Percentiles rank a stretch among this genome's conserved stretches.
These are phyloP conservation scores for Colletotrichum sp. DNA, from an alignment of 2,329 filamentous ascomycete species.

Conservation along the genomic window DNA sequence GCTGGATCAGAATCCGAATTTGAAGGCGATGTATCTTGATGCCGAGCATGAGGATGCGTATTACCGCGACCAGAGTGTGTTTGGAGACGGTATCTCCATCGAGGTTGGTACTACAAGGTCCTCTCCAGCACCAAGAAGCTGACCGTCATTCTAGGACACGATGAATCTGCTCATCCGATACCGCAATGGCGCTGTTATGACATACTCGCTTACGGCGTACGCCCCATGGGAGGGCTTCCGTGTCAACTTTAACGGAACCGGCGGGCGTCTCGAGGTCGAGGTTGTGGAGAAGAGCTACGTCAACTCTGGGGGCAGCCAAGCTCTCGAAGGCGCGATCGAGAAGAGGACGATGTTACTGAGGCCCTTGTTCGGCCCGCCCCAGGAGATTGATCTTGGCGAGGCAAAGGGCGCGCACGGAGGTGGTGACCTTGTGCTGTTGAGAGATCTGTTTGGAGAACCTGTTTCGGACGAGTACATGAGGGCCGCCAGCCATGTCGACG, in stretches of 20 bases:
- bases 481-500: conserved; percentile 64
- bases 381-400: conserved; percentile 57
- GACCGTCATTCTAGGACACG: conserved; percentile 47
- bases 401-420: conserved; percentile 64
- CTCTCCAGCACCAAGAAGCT: fast-evolving
- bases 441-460: conserved; percentile 61
- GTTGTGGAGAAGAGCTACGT: conserved; percentile 68
- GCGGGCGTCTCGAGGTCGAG: conserved; percentile 64
- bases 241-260: conserved; percentile 63
- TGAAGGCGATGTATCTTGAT: conserved; percentile 65
- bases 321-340: conserved; percentile 58
- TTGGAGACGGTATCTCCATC: conserved; percentile 67
- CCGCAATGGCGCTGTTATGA: conserved; percentile 59
- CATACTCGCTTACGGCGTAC: conserved; percentile 65
- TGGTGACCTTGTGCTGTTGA: conserved; percentile 61
- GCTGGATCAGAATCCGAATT: conserved; percentile 53
- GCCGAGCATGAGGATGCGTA: conserved; percentile 69
- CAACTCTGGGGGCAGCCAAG: conserved; percentile 64
- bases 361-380: conserved; percentile 61
- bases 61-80: conserved; percentile 66
- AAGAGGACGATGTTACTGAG: conserved; percentile 52
- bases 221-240: conserved; percentile 68
- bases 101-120: conserved; percentile 34
- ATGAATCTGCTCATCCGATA: conserved; percentile 67
- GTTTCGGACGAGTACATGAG: conserved; percentile 57